Base-by-base conservation (phyloP, 139 green algal species). In the Zygnema cylindricum region DNA sequence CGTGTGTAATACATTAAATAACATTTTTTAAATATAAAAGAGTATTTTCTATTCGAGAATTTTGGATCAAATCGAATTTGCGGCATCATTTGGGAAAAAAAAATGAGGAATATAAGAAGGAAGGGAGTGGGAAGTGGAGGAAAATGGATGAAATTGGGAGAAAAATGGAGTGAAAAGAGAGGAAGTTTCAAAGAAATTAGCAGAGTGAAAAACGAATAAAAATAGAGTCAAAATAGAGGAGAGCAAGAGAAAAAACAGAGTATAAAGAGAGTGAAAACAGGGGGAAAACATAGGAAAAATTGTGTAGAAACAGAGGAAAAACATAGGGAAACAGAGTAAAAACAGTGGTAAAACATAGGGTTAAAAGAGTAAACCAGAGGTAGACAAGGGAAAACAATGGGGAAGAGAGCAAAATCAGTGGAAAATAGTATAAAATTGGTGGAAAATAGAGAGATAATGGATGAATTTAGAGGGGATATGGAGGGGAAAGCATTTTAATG, bases 181-280 rank as follows among this genome's bases (percentile, higher is more conserved):
- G 35, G 11, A 33, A 39, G 32, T 84, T 21, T 35, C 2, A 7
- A 79, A 16, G 71, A 79, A n/a, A n/a, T n/a, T n/a, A n/a, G n/a
- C n/a, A n/a, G n/a, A n/a, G n/a, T n/a, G n/a, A n/a, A n/a, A n/a
- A n/a, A n/a, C n/a, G n/a, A n/a, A n/a, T n/a, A n/a, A n/a, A n/a
- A n/a, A n/a, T n/a, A n/a, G n/a, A n/a, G n/a, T n/a, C 2, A 49
- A 21, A 43, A 25, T 86, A 16, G 71, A 79, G 71, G 71, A 79
- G 42, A n/a, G 81, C n/a, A 81, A 87, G 2, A n/a, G 42, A 81
- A 49, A 49, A 0, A 43, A n/a, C 43, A 7, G 38, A 1, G 42
- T 1, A 0, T 0, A 49, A 23, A 41, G 54, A 16, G 81, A n/a
- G 43, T 2, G 43, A 81, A 42, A 1, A 0, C 0, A 11, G 42